Evolutionary conservation across 805 yeast genomes (phyloP).

Genomic region (Kodamaea lidongshanica): DNA sequence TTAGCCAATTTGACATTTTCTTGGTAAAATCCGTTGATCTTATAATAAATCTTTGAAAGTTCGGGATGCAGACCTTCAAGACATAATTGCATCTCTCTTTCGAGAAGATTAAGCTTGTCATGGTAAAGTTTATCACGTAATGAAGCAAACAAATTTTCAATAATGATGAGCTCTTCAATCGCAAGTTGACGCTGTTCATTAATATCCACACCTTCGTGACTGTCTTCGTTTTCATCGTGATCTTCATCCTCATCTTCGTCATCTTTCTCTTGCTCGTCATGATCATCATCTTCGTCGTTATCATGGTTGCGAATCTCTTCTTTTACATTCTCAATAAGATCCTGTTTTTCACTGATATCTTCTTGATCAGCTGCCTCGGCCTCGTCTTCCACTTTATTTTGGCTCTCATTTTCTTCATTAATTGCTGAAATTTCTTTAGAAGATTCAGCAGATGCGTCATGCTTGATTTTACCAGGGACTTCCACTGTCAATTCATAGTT

Average conservation of each 20-base stretch:
- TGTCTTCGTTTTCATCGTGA: constrained; percentile 8
- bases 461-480: too few relatives aligned
- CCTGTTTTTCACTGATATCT: constrained; percentile 9
- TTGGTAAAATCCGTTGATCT: constrained; percentile 69
- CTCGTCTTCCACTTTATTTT: too few relatives aligned
- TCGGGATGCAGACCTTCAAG: constrained; percentile 90
- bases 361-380: constrained; percentile 14
- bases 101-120: constrained; percentile 69
- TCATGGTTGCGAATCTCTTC: constrained; percentile 8
- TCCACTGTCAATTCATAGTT: too few relatives aligned
- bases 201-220: constrained; percentile 13
- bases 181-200: constrained; percentile 54
- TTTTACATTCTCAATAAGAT: constrained; percentile 4
- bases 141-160: constrained; percentile 82
- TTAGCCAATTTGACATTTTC: constrained; percentile 49
- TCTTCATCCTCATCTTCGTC: constrained; percentile 9
- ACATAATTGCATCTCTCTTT: constrained; percentile 82
- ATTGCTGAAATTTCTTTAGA: too few relatives aligned
- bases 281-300: constrained; percentile 9
- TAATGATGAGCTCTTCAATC: constrained; percentile 63
- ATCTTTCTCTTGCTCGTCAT: constrained; percentile 7
- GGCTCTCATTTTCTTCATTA: too few relatives aligned
- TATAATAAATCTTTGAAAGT: constrained; percentile 60
- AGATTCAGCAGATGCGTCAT: too few relatives aligned
- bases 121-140: constrained; percentile 79